Base-by-base conservation (phyloP, 2,329 filamentous ascomycete genomes). In the Paraconiothyrium sp. region DNA sequence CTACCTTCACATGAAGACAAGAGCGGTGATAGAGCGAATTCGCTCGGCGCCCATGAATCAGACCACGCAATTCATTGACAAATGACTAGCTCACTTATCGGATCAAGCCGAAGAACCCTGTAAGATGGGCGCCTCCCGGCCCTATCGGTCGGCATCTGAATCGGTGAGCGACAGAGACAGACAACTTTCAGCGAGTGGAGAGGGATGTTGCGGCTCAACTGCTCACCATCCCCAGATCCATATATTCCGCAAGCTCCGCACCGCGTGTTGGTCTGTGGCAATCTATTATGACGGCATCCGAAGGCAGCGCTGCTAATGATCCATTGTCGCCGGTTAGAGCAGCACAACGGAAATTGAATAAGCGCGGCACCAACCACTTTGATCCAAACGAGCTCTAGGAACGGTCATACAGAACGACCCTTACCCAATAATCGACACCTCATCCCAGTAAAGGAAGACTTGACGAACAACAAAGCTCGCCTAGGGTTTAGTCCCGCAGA, bases 241-340 rank as follows among this genome's bases (percentile, higher is more conserved):
- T 20, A 39, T 57, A 32, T 7, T 22, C 46, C 39, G 34, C 52
- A 24, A 13, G n/a, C 7, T n/a, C 27, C 14, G 58, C 1, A 4
- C 50, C 30, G 52, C 34, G 41, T 35, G 43, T 52, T 37, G 47
- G 20, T 24, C 35, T 48, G 22, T 46, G 20, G 44, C 44, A 44
- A 41, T 52, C 43, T 56, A 37, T 56, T 27, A 52, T 49, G 24
- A 22, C 39, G 54, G 27, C 27, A 37, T 37, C 54, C 50, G 46
- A 56, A 41, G 51, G 57, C 50, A 58, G 49, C 51, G 57, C 60
- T 59, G 54, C 51, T 43, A 30, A 30, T 35, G 51, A 32, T 27
- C 54, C 41, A 52, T 47, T 35, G 34, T 49, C 20, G 51, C 30
- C n/a, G 24, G 56, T 50, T 44, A 57, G 14, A 57, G 57, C 57